Conservation (phyloP, 768 basidiomycete genomes). For the Pisolithus sp. region DNA sequence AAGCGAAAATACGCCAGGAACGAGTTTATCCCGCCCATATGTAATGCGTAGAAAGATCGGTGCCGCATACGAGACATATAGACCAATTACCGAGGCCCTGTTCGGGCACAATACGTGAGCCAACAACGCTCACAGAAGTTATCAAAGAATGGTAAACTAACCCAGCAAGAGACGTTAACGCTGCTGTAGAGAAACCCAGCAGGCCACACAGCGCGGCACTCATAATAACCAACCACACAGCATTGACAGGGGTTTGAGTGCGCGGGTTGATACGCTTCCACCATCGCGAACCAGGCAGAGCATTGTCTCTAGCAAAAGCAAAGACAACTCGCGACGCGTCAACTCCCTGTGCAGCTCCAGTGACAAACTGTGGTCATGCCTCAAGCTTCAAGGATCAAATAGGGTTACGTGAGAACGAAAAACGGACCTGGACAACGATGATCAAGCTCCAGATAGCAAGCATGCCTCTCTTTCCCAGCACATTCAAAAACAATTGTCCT, state of each 20-base stretch:
- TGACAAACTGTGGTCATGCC: slow-evolving; percentile 45
- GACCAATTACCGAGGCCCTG: slow-evolving; percentile 64
- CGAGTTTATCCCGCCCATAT: slow-evolving; percentile 51
- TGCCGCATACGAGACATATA: slow-evolving; percentile 58
- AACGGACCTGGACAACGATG: slow-evolving; percentile 50
- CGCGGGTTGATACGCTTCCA: slow-evolving; percentile 56
- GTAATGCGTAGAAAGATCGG: slow-evolving; percentile 71
- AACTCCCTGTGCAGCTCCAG: slow-evolving; percentile 68
- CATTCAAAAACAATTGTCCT: slow-evolving; percentile 65
- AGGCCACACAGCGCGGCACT: slow-evolving; percentile 52
- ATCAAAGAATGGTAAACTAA: slow-evolving; percentile 22
- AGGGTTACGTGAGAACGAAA: background rate
- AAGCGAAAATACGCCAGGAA: slow-evolving; percentile 55
- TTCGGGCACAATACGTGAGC: background rate
- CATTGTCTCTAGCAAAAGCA: slow-evolving; percentile 69
- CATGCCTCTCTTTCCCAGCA: slow-evolving; percentile 65
- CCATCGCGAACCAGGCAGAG: slow-evolving; percentile 63
- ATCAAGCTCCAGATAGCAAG: slow-evolving; percentile 66
- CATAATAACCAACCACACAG: slow-evolving; percentile 68
- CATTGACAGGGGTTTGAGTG: slow-evolving; percentile 68
- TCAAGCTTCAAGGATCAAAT: background rate
- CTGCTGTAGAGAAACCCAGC: slow-evolving; percentile 59
- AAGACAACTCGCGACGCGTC: slow-evolving; percentile 73
- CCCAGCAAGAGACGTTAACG: slow-evolving; percentile 63
- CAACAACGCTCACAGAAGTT: background rate